Evolutionary conservation across 805 yeast genomes (phyloP), one percentile per base, ranked within the genome.

Genomic region (Ogataea ganodermae): DNA sequence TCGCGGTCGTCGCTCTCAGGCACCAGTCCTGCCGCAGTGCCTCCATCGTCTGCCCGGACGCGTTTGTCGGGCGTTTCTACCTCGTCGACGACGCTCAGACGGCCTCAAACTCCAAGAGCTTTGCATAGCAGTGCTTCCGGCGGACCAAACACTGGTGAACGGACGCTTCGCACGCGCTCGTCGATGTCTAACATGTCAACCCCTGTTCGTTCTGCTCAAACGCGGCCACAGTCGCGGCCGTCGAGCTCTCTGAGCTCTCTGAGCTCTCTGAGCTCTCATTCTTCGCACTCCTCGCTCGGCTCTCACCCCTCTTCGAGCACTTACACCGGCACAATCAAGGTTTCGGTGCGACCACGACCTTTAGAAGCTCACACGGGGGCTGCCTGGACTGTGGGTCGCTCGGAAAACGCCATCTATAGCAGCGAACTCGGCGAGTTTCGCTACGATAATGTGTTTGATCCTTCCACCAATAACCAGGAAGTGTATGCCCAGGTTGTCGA

Each of bases 291-390:
- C 16, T 41, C 37, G 23, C 23, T 43, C 21, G 26, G 38, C 12
- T 37, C 49, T 10, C 31, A 42, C 33, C 6, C 38, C 2, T 10
- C 46, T 9, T 21, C 30, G 8, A 53, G 45, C 35, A 23, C 68
- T 0, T 86, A 84, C 58, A 74, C 80, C 3, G 95, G 95, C 1
- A 74, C 84, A 13, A 89, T 89, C 52, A 76, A 80, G 1, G 96
- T 89, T 1, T 78, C 90, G 0, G 78, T 89, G 10, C 71, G 97
- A 51, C 89, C 91, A 14, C 83, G 84, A 54, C 96, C 96, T 0
- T 62, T 71, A 55, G 54, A 59, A 39, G 32, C 41, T 59, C 45
- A 14, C 36, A 45, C 18, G 46, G 57, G 49, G 69, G 60, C 50
- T 86, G 79, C 84, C 65, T 56, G 48, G 73, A n/a, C n/a, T 9